Percentiles rank a stretch among this genome's conserved stretches.
phyloP scores from a whole-genome alignment of 2,329 filamentous ascomycete species.

The Zymoseptoria tritici region DNA sequence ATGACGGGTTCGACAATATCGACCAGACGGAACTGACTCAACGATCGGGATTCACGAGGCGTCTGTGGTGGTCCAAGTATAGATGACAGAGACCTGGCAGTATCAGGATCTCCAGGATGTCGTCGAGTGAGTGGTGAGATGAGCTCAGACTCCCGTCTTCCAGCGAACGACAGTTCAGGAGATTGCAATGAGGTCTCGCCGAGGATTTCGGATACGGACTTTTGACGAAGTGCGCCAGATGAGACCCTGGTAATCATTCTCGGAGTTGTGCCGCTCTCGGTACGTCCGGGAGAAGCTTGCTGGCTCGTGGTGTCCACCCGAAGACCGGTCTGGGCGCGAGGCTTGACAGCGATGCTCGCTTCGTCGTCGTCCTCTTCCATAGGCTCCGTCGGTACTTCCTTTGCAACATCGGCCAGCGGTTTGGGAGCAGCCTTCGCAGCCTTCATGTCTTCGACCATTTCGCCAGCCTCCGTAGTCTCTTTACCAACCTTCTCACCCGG shows the following conservation, averaged over 20 bases:
- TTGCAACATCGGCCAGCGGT: background rate
- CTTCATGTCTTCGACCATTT: constrained; percentile 18
- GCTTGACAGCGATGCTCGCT: constrained; percentile 20
- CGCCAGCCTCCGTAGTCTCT: constrained; percentile 20
- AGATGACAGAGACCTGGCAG: background rate
- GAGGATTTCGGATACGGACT: constrained; percentile 66
- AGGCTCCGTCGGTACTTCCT: constrained; percentile 2
- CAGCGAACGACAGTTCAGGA: constrained; percentile 2
- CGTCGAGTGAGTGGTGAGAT: constrained; percentile 31
- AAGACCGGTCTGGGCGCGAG: constrained; percentile 10
- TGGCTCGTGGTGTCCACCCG: constrained; percentile 19
- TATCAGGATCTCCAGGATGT: constrained; percentile 31
- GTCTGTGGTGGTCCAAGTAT: background rate
- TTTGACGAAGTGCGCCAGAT: constrained; percentile 62
- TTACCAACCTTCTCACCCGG: constrained; percentile 12
- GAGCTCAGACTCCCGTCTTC: constrained; percentile 19
- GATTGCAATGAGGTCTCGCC: constrained; percentile 45
- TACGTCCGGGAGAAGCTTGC: constrained; percentile 6
- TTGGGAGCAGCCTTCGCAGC: constrained; percentile 2
- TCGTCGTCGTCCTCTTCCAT: constrained; percentile 19
- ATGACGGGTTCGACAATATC: constrained; percentile 11
- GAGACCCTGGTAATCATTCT: constrained; percentile 60
- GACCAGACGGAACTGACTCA: constrained; percentile 4
- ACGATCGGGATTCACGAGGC: constrained; percentile 4
- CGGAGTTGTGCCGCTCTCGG: constrained; percentile 4